Base-by-base conservation (phyloP, 164 flowering plant species). In the Vitis rotundifolia region DNA sequence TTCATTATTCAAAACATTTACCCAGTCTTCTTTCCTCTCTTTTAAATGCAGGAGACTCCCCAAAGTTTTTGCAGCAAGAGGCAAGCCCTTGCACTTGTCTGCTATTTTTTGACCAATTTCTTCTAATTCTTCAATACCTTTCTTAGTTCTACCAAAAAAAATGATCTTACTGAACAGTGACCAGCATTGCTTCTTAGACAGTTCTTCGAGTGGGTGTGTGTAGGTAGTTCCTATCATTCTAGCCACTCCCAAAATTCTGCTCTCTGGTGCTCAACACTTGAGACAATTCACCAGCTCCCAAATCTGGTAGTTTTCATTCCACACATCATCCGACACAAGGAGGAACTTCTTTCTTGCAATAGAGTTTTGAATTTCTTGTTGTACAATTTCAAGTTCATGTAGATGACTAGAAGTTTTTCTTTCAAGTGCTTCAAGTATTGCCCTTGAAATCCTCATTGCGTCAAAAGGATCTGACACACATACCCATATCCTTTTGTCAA, bases 391-490 rank as follows among this genome's bases (percentile, higher is more conserved):
- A 31, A 31, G 44, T 31, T 31, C 44, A 31, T 31, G 44, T 2
- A 6, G 22, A 19, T 19, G 22, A 6, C 44, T 31, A 3, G 44
- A 31, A 31, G 44, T 31, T 31, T 19, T 19, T 31, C 44, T 31
- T 3, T 51, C 58, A 15, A 10, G 11, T 9, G 60, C 28, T 63
- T 65, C 68, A 64, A 67, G 18, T 9, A 78, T 68, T 0, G 50
- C 49, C 16, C 48, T 60, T 4, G 70, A 67, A 59, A 78, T 28
- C 51, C 11, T 71, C 22, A 8, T 72, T 52, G 15, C 53, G 16
- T 78, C 74, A 49, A 78, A 75, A 49, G 59, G 55, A 1, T 62
- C 71, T 2, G 78, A 75, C 9, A 76, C 76, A 31, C 76, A 75
- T 1, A 75, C 71, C 81, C 77, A 76, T 0, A 76, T 59, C 50